A percentile compares a stretch with the other conserved stretches of the same genome.
Evolutionary conservation across 164 flowering plant species (phyloP).

Genomic region (Kalanchoe fedtschenkoi): DNA sequence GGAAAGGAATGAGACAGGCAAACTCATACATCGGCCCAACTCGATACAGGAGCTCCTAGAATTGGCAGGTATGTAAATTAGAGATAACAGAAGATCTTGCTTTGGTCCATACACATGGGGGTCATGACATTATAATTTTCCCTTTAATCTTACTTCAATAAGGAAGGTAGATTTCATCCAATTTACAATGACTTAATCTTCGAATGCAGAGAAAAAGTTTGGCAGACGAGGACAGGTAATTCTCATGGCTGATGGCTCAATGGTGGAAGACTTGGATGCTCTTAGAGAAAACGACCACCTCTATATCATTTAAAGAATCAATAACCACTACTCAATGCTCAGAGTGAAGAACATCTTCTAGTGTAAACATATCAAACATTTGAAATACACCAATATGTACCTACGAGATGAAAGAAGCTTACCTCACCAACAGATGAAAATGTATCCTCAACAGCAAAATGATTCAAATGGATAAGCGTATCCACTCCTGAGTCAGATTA

Average conservation of each 20-base stretch:
- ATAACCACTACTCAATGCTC: not conserved
- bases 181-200: conserved; percentile 2
- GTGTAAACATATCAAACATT: not conserved
- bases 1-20: not conserved
- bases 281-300: conserved; percentile 76
- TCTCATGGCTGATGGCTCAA: conserved; percentile 63
- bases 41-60: not conserved
- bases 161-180: not conserved
- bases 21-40: not conserved
- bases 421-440: no score
- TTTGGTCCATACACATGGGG: no score
- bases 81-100: not conserved
- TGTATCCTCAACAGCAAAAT: no score
- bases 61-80: not conserved
- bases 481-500: no score
- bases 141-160: not conserved
- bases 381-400: no score
- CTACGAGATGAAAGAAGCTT: no score
- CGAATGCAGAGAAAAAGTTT: conserved; percentile 62
- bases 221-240: conserved; percentile 43
- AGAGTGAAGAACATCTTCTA: not conserved
- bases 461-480: no score
- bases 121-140: no score
- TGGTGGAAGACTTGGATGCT: conserved; percentile 62
- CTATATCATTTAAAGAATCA: conserved; percentile 31